Percentiles rank a stretch among this genome's conserved stretches.
phyloP scores from a whole-genome alignment of 148 eudicot species.

The Silene conica region DNA sequence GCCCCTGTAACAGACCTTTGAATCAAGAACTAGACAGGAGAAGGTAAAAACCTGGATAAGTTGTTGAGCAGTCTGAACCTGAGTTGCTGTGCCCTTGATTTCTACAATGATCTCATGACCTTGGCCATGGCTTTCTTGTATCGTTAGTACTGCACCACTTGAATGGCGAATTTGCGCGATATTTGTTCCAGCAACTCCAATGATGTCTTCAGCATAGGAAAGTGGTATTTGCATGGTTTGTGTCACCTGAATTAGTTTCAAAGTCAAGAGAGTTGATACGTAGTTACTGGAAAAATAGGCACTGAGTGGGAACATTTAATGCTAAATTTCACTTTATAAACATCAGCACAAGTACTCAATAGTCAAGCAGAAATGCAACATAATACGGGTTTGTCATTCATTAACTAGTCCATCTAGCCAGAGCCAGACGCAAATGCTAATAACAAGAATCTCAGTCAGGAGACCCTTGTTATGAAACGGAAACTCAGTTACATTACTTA shows the following conservation, averaged over 20 bases:
- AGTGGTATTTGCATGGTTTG: conserved; percentile 98
- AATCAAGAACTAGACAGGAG: background rate
- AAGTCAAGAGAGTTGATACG: background rate
- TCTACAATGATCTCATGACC: conserved; percentile 92
- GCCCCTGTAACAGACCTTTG: background rate
- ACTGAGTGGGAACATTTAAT: too few relatives aligned
- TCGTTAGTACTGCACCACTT: conserved; percentile 84
- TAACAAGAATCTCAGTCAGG: too few relatives aligned
- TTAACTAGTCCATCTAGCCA: background rate
- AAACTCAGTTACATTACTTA: too few relatives aligned
- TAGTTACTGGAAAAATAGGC: background rate
- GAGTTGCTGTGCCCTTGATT: conserved; percentile 77
- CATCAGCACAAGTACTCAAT: background rate
- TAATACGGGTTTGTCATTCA: background rate
- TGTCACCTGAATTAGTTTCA: conserved; percentile 40
- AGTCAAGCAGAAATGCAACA: background rate
- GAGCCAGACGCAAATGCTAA: too few relatives aligned
- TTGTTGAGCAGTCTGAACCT: conserved; percentile 92
- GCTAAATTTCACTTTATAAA: too few relatives aligned
- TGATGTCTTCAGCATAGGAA: conserved; percentile 88
- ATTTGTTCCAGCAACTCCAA: conserved; percentile 82
- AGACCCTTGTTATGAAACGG: too few relatives aligned
- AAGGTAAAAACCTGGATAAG: conserved; percentile 69
- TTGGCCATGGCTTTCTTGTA: conserved; percentile 76
- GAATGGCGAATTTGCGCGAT: conserved; percentile 81